A percentile compares a stretch with the other conserved stretches of the same genome.
Evolutionary conservation across 768 basidiomycete genomes (phyloP).

Genomic region (Amyloporia xantha): DNA sequence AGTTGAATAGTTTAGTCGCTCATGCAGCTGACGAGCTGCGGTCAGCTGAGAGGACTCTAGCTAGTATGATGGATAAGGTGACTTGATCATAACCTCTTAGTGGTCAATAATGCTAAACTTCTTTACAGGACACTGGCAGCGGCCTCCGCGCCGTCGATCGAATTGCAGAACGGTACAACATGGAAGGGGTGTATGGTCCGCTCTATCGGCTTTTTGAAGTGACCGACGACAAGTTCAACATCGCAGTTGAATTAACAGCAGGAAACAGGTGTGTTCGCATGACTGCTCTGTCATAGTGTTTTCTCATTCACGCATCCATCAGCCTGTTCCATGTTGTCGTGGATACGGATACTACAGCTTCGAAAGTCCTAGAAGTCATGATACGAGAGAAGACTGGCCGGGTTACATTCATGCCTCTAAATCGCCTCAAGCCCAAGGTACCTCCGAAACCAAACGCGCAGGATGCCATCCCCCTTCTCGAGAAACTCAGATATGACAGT

Average conservation of each 20-base stretch:
- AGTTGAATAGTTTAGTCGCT: conserved; percentile 67
- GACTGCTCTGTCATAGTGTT: background rate
- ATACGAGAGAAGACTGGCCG: conserved; percentile 88
- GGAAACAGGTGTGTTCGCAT: conserved; percentile 69
- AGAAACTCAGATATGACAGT: conserved; percentile 73
- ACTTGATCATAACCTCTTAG: background rate
- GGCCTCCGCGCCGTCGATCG: conserved; percentile 83
- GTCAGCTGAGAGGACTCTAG: conserved; percentile 69
- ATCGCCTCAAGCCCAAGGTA: conserved; percentile 80
- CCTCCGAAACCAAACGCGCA: conserved; percentile 60
- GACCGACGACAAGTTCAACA: conserved; percentile 82
- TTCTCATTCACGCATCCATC: too few relatives aligned
- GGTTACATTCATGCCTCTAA: conserved; percentile 97
- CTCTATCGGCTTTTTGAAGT: conserved; percentile 92
- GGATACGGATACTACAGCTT: conserved; percentile 92
- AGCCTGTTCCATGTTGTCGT: conserved; percentile 98
- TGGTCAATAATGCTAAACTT: background rate
- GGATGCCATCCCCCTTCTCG: conserved; percentile 75
- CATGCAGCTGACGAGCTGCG: conserved; percentile 78
- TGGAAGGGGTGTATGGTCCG: conserved; percentile 89
- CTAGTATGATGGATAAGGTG: conserved; percentile 96
- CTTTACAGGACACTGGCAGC: conserved; percentile 76
- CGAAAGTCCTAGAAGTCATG: conserved; percentile 89
- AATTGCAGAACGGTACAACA: conserved; percentile 67
- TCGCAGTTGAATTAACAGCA: conserved; percentile 89